A percentile compares a stretch with the other conserved stretches of the same genome.
Conservation (phyloP, 139 green algal species). For the Zygnema circumcarinatum region DNA sequence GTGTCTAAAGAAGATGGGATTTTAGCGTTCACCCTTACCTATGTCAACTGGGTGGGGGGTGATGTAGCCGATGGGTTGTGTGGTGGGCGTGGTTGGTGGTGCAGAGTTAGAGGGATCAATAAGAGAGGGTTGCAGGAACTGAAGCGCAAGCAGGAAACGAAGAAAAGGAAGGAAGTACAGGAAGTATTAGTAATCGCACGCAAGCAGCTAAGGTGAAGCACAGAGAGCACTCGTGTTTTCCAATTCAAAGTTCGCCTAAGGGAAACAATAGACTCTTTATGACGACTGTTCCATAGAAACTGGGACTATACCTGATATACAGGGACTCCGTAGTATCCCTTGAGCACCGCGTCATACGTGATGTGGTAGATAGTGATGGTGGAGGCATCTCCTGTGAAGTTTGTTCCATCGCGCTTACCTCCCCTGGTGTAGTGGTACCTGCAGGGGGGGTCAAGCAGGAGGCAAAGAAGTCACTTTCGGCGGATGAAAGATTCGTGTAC, state of each 20-base stretch:
- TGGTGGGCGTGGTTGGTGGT: background rate
- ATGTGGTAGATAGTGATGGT: slow-evolving; percentile 46
- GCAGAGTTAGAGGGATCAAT: background rate
- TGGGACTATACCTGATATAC: slow-evolving; percentile 17
- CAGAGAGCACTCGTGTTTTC: no score
- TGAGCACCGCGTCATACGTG: background rate
- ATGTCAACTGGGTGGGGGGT: background rate
- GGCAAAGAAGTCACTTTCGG: background rate
- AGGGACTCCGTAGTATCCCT: slow-evolving; percentile 15
- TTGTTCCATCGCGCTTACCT: slow-evolving; percentile 15
- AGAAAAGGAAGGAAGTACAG: background rate
- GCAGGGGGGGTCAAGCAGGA: background rate
- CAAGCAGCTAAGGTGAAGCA: no score
- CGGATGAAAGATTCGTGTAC: background rate
- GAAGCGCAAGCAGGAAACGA: background rate
- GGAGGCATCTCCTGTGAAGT: slow-evolving; percentile 17
- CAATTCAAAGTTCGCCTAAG: no score
- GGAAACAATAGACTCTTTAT: no score
- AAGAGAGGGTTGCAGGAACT: slow-evolving; percentile 15
- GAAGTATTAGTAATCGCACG: no score
- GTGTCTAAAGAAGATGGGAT: no score
- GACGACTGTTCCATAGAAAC: no score
- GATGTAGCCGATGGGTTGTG: slow-evolving; percentile 9
- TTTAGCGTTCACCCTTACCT: background rate
- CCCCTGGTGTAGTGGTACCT: slow-evolving; percentile 30